Evolutionary conservation across 2,329 filamentous ascomycete species (phyloP).

Genomic region (Teratosphaeria pseudoeucalypti): DNA sequence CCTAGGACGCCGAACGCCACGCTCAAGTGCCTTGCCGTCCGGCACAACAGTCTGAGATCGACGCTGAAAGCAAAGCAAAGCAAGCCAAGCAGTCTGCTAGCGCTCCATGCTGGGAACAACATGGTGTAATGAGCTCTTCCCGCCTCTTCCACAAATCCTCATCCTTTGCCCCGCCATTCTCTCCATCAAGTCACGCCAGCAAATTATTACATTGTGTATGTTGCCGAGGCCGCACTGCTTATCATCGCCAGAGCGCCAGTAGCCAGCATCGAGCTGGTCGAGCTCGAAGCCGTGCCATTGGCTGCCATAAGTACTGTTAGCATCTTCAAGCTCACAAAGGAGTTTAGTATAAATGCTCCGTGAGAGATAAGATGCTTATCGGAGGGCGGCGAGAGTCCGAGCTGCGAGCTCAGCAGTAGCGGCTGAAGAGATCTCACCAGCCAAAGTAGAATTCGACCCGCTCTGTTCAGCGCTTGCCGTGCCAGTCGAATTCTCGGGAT

Average conservation of each 20-base stretch:
- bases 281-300: neutral
- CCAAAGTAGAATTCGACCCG: neutral
- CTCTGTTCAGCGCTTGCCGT: slow-evolving; percentile 1
- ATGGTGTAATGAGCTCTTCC: neutral
- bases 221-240: neutral
- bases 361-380: neutral
- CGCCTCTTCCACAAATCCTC: neutral
- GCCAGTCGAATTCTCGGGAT: slow-evolving; percentile 25
- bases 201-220: neutral
- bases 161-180: neutral
- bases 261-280: neutral
- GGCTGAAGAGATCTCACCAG: neutral
- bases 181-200: neutral
- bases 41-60: neutral
- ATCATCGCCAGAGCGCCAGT: neutral
- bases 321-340: neutral
- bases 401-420: neutral
- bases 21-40: neutral
- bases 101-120: neutral
- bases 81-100: neutral
- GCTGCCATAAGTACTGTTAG: neutral
- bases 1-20: neutral
- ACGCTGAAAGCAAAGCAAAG: neutral
- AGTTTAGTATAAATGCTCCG: neutral
- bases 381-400: neutral